Evolutionary conservation across 2,329 filamentous ascomycete genomes (phyloP), one percentile per base, ranked within the genome.

Genomic region (Ramularia endophylla): DNA sequence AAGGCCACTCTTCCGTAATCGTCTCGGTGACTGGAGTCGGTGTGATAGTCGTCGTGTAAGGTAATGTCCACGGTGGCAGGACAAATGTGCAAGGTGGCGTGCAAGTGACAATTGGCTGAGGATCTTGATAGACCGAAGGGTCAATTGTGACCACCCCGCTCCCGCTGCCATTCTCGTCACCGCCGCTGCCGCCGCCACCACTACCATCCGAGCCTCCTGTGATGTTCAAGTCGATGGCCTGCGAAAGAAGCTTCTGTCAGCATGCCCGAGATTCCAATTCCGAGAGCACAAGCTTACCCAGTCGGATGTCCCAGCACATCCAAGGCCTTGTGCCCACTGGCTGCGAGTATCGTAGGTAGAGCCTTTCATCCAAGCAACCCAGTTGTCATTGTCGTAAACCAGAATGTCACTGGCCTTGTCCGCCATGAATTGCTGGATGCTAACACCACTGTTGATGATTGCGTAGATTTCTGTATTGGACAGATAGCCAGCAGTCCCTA

Each of bases 391-490:
- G 11, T 37, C 33, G 31, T 44, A 44, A 8, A 44, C 37, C 7
- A 44, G 33, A 19, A 44, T 36, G n/a, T 44, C 32, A 11, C 41
- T 37, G 30, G 31, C 32, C 8, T 40, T 32, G 1, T n/a, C 12
- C 7, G 40, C 30, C 15, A 9, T 30, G 30, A 28, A 46, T 18
- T 46, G 40, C 36, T 46, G 40, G n/a, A 40, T 40, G 20, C 19
- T 38, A 7, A 13, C 27, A 17, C 40, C 40, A 17, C 27, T 33
- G 27, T 35, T 31, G 20, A 62, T 54, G 20, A 66, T 61, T 13
- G 61, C 50, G 4, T 52, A 17, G 33, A 65, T 64, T 42, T 65
- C 62, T 4, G 50, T 50, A 32, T 64, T 60, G 40, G 57, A 47
- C 28, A 66, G 56, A 36, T 65, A 65, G 8, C 62, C 62, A 12